phyloP scores from a whole-genome alignment of 441 rosid genomes.

The Adansonia rubrostipa region DNA sequence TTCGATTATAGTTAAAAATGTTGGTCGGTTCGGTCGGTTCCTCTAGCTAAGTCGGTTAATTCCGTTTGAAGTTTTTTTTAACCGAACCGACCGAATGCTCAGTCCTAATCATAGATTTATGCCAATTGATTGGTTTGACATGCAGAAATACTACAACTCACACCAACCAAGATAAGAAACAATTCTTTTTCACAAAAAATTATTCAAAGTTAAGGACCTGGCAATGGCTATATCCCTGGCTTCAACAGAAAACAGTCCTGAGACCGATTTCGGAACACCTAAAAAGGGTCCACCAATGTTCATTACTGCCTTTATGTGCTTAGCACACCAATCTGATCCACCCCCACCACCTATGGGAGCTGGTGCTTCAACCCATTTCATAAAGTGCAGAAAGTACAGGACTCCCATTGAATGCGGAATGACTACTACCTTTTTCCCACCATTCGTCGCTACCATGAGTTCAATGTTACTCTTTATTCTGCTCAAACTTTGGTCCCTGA shows the following conservation, averaged over 20 bases:
- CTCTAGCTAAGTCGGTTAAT: too few relatives aligned
- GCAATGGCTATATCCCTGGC: constrained; percentile 51
- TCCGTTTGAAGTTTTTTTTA: too few relatives aligned
- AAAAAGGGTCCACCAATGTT: constrained; percentile 56
- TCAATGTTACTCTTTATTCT: constrained; percentile 52
- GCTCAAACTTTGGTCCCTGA: constrained; percentile 50
- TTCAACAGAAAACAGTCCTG: constrained; percentile 50
- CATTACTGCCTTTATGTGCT: constrained; percentile 53
- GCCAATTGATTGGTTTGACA: not conserved
- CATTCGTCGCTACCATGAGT: constrained; percentile 51
- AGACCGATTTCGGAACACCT: constrained; percentile 54
- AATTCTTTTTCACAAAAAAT: not conserved
- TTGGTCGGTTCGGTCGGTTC: too few relatives aligned
- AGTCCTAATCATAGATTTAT: too few relatives aligned
- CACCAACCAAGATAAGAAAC: constrained; percentile 3
- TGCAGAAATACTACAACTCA: constrained; percentile 3
- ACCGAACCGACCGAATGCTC: too few relatives aligned
- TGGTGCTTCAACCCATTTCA: constrained; percentile 66
- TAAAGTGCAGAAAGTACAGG: constrained; percentile 56
- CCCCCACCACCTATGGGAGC: constrained; percentile 58
- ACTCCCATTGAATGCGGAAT: constrained; percentile 63
- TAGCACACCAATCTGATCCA: constrained; percentile 56
- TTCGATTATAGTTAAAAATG: too few relatives aligned
- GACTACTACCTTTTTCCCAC: constrained; percentile 52
- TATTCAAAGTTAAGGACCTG: constrained; percentile 31